Evolutionary conservation across 495 filamentous ascomycete species (phyloP).

Genomic region (Xylona heveae): DNA sequence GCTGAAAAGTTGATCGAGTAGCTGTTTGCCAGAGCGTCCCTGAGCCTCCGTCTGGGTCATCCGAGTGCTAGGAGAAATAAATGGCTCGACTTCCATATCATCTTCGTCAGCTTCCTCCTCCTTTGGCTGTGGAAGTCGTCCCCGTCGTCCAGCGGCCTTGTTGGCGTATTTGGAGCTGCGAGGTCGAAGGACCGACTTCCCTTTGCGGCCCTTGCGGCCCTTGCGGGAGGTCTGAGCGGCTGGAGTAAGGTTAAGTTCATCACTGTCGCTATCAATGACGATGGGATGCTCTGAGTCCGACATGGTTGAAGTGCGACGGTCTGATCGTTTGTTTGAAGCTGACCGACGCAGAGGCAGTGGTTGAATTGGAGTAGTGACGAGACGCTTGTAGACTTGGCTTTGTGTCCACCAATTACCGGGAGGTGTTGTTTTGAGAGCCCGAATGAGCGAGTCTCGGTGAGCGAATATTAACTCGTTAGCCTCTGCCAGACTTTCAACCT

Average conservation of each 20-base stretch:
- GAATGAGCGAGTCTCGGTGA: too few relatives aligned
- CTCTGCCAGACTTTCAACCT: too few relatives aligned
- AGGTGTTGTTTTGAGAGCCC: constrained; percentile 29
- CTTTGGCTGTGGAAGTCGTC: constrained; percentile 15
- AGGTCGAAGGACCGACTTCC: constrained; percentile 32
- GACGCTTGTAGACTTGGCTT: constrained; percentile 1
- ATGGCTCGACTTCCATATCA: constrained; percentile 15
- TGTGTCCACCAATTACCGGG: constrained; percentile 14
- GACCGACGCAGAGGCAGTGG: too few relatives aligned
- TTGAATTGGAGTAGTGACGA: too few relatives aligned
- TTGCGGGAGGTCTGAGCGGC: constrained; percentile 10
- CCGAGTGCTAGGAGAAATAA: constrained; percentile 27
- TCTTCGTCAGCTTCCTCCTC: constrained; percentile 19
- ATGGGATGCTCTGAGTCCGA: constrained; percentile 5
- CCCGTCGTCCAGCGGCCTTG: constrained; percentile 20
- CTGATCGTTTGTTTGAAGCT: too few relatives aligned
- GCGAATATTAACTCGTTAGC: too few relatives aligned
- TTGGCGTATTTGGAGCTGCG: constrained; percentile 24
- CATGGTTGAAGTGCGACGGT: too few relatives aligned
- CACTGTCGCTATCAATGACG: constrained; percentile 21
- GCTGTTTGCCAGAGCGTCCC: too few relatives aligned
- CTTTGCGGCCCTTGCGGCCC: too few relatives aligned
- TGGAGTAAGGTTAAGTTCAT: constrained; percentile 9
- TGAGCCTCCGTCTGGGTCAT: too few relatives aligned
- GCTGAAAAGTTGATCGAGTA: too few relatives aligned